These are phyloP conservation scores for Blastobotrys illinoisensis DNA, from an alignment of 1,139 yeast species.

Conservation along the genomic window DNA sequence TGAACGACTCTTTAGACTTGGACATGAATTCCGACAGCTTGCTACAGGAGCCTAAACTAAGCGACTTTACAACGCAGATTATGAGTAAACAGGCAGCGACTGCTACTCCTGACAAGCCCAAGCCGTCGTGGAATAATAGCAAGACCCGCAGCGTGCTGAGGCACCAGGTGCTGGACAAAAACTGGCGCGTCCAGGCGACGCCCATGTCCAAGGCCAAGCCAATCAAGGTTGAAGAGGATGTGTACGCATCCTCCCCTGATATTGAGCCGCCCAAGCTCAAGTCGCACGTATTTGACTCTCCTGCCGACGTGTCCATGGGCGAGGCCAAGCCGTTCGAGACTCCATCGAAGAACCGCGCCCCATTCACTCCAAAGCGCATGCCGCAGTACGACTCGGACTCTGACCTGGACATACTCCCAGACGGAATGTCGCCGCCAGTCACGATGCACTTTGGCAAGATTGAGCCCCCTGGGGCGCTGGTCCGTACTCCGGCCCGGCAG, in stretches of 20 bases:
- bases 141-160: conserved; percentile 17
- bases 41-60: not conserved
- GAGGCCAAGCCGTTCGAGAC: not conserved
- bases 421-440: conserved; percentile 29
- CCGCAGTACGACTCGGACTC: conserved; percentile 17
- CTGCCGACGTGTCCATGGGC: conserved; percentile 11
- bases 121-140: not conserved
- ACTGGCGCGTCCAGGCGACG: conserved; percentile 35
- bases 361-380: conserved; percentile 2
- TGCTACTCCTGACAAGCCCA: not conserved
- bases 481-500: conserved; percentile 27
- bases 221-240: not conserved
- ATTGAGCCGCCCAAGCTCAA: conserved; percentile 19
- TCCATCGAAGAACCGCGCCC: not conserved
- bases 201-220: conserved; percentile 20
- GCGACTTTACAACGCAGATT: not conserved
- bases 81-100: not conserved
- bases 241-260: conserved; percentile 15
- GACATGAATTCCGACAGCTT: not conserved
- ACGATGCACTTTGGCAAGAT: conserved; percentile 21
- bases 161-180: conserved; percentile 34
- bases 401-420: conserved; percentile 22
- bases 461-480: conserved; percentile 9
- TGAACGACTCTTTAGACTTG: not conserved
- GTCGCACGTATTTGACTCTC: conserved; percentile 9